Percentiles rank a stretch among this genome's conserved stretches.
phyloP scores from a whole-genome alignment of 1,284 basidiomycete genomes.

The Pterulicium gracile region DNA sequence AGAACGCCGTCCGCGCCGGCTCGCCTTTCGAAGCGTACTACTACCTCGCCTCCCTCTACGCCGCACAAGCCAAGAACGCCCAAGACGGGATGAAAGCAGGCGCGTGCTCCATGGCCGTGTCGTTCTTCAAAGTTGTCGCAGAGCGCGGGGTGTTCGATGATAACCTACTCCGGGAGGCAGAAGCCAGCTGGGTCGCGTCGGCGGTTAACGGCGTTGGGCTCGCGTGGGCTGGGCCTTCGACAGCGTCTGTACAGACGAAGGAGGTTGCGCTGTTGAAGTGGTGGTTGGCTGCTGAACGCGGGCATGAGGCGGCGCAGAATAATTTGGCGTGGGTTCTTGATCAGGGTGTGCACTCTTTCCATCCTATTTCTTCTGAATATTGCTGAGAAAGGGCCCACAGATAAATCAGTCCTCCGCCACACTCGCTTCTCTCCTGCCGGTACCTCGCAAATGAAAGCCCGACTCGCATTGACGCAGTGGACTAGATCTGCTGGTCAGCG shows the following conservation, averaged over 20 bases:
- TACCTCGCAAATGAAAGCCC: slow-evolving; percentile 70
- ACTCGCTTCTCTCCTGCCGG: slow-evolving; percentile 59
- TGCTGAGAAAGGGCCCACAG: slow-evolving; percentile 24
- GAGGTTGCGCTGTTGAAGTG: slow-evolving; percentile 81
- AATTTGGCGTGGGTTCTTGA: slow-evolving; percentile 92
- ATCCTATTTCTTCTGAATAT: background rate
- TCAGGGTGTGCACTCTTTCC: slow-evolving; percentile 46
- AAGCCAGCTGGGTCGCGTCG: slow-evolving; percentile 59
- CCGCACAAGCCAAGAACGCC: slow-evolving; percentile 40
- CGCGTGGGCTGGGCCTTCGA: background rate
- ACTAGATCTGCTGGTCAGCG: slow-evolving; percentile 88
- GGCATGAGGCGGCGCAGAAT: slow-evolving; percentile 89
- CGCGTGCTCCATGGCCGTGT: slow-evolving; percentile 78
- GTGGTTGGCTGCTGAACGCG: slow-evolving; percentile 91
- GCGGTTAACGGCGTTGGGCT: background rate
- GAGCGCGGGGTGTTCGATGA: slow-evolving; percentile 86
- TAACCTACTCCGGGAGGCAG: slow-evolving; percentile 76
- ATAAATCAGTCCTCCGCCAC: slow-evolving; percentile 61
- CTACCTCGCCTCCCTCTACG: slow-evolving; percentile 77
- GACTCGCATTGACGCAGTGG: slow-evolving; percentile 86
- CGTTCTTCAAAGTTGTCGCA: slow-evolving; percentile 82
- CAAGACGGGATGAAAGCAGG: slow-evolving; percentile 37
- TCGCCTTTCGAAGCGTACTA: slow-evolving; percentile 91
- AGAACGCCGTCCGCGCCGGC: slow-evolving; percentile 73
- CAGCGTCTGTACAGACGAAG: slow-evolving; percentile 52